Conservation (phyloP, 2,329 filamentous ascomycete genomes). For the Exophiala xenobiotica region DNA sequence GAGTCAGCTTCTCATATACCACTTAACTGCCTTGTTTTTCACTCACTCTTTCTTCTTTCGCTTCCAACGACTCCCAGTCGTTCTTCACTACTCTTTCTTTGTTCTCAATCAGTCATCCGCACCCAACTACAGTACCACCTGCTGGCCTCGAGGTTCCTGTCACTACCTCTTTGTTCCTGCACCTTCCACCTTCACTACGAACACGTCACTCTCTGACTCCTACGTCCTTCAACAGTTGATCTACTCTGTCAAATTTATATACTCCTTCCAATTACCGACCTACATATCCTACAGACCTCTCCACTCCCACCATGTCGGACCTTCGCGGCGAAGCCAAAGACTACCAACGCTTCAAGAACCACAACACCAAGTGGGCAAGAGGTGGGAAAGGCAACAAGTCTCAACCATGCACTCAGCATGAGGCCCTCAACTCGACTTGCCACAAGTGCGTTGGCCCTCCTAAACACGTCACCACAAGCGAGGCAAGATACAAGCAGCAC, state of each 20-base stretch:
- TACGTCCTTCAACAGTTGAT: too few species aligned
- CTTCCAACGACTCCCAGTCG: slow-evolving; percentile 7
- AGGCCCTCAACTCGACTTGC: slow-evolving; percentile 20
- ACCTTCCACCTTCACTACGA: slow-evolving; percentile 8
- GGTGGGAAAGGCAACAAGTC: slow-evolving; percentile 30
- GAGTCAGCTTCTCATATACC: slow-evolving; percentile 1
- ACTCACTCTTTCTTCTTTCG: slow-evolving; percentile 4
- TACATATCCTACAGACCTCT: not conserved
- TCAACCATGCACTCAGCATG: slow-evolving; percentile 20
- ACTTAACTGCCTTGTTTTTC: not conserved
- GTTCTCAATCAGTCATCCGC: too few species aligned
- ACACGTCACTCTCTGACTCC: slow-evolving; percentile 14
- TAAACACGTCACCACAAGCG: slow-evolving; percentile 11
- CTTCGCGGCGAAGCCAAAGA: slow-evolving; percentile 56
- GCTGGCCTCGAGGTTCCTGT: not conserved
- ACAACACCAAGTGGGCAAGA: slow-evolving; percentile 43
- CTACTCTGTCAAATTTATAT: too few species aligned
- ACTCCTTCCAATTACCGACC: too few species aligned
- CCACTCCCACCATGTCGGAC: slow-evolving; percentile 40
- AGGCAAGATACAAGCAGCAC: slow-evolving; percentile 16
- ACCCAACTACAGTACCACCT: too few species aligned
- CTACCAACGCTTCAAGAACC: slow-evolving; percentile 41
- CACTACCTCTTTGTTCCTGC: slow-evolving; percentile 19
- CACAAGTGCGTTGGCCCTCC: slow-evolving; percentile 28
- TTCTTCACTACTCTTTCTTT: slow-evolving; percentile 6